Evolutionary conservation across 352 stramenopile species (phyloP), one percentile per base, ranked within the genome.

Genomic region (Phytophthora fragariae): DNA sequence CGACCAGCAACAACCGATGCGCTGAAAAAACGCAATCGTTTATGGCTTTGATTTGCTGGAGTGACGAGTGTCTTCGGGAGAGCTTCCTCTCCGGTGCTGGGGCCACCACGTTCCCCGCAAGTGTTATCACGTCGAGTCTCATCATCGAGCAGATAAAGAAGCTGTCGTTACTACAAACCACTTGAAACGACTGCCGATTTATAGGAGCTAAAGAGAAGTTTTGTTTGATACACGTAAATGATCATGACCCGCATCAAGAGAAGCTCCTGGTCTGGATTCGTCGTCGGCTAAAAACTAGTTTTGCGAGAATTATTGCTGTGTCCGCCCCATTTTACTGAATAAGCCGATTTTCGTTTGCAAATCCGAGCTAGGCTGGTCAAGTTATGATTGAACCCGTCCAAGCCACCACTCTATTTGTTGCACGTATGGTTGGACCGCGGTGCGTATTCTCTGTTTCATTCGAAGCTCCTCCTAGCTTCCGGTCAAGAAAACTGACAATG

Each of bases 1-100:
- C 39, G 0, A 52, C 8, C 24, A 73, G 7, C 5, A 73, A n/a
- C 27, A 72, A 35, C 14, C 56, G 57, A 3, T 56, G 39, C 6
- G 44, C 29, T 31, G 58, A 35, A 11, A 65, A 21, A 24, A 35
- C n/a, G n/a, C 49, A 19, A 19, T 55, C 49, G 19, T 33, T 31
- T 55, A 27, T 27, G 11, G 21, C 3, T 17, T 27, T 19, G 15
- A 31, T 55, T 55, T 9, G 4, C 10, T 31, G 21, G 21, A 27
- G 49, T 15, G 49, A 55, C 3, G 49, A 31, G 8, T 8, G 8
- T 7, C 49, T 55, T 31, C 21, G 49, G n/a, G 19, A 24, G 49
- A 21, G 15, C 44, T 55, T 55, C 10, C 19, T 55, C 19, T 55
- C n/a, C n/a, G 49, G 49, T 10, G 21, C 47, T 5, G 47, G n/a